Evolutionary conservation across 2,329 filamentous ascomycete genomes (phyloP), one percentile per base, ranked within the genome.

Genomic region (Colletotrichum sp.): DNA sequence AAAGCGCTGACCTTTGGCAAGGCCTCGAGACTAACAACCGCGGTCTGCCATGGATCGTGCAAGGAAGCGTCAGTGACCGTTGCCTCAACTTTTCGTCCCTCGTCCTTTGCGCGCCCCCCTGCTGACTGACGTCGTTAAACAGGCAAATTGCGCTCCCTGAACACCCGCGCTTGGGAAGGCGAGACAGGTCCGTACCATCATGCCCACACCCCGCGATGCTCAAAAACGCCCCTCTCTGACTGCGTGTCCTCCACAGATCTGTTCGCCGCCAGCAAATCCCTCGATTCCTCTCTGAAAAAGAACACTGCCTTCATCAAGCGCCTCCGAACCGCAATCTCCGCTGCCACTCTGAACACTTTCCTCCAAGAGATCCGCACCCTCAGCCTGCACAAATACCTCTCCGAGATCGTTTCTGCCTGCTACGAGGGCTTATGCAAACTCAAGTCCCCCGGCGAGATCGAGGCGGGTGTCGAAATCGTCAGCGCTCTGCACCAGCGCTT

Each of bases 261-360:
- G 77, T 95, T 97, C 82, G 86, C 91, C 70, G 93, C 97, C 79
- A 93, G 92, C 84, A 91, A 91, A 82, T 94, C 94, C 34, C 93
- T 98, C 82, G 96, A 98, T 85, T 98, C 96, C 68, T 97, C 96
- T 67, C 90, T 98, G 84, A 98, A 98, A 88, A 98, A 98, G 89
- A 98, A 98, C 81, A 98, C 96, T 6, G 96, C 96, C 79, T 98
- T 98, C 85, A 98, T 98, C 83, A 98, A 98, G 86, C 95, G 96
- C 81, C 90, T 98, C 71, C 95, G 96, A 80, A 98, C 96, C 74
- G 95, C 95, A 76, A 93, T 98, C 78, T 96, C 94, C 78, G 87
- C 95, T 65, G 89, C 95, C 72, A 95, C 94, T 71, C 92, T 96
- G 70, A 89, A 91, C 79, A 97, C 95, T 75, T 98, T 98, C 85